Evolutionary conservation across 1,284 basidiomycete genomes (phyloP).

Genomic region (Irpex rosettiformis): DNA sequence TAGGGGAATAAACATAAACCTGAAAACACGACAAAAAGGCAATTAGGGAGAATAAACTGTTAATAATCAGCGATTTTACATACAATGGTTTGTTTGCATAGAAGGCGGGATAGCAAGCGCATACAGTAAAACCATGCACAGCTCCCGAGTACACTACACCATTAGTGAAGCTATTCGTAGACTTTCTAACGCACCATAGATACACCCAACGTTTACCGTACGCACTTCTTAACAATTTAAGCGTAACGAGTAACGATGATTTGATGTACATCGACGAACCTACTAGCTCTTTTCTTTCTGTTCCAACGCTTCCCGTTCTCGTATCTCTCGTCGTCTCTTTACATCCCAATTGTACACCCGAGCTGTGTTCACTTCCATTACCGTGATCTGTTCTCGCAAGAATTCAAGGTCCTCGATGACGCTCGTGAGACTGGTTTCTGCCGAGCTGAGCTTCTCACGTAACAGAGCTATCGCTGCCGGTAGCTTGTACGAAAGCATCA

Average conservation of each 20-base stretch:
- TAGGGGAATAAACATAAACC: too few relatives aligned
- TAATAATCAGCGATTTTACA: too few relatives aligned
- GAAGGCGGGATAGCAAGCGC: too few relatives aligned
- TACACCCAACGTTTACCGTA: too few relatives aligned
- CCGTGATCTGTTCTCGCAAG: constrained; percentile 91
- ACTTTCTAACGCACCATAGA: too few relatives aligned
- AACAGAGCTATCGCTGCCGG: constrained; percentile 79
- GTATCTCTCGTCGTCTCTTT: constrained; percentile 68
- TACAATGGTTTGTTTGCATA: too few relatives aligned
- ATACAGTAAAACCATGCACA: too few relatives aligned
- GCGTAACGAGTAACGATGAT: background rate
- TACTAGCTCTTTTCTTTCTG: constrained; percentile 8
- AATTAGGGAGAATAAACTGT: too few relatives aligned
- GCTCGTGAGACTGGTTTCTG: constrained; percentile 66
- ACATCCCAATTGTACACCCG: constrained; percentile 97
- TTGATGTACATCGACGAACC: background rate
- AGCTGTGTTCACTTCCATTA: constrained; percentile 98
- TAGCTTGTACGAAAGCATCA: constrained; percentile 95
- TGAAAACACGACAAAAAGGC: too few relatives aligned
- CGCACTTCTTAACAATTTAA: background rate
- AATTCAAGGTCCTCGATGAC: constrained; percentile 91
- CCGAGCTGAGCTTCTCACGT: constrained; percentile 72
- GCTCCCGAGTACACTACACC: too few relatives aligned
- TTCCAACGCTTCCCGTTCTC: constrained; percentile 39
- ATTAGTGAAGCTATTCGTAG: too few relatives aligned